Evolutionary conservation across 139 green algal genomes (phyloP).

Genomic region (Coelastrella sp.): DNA sequence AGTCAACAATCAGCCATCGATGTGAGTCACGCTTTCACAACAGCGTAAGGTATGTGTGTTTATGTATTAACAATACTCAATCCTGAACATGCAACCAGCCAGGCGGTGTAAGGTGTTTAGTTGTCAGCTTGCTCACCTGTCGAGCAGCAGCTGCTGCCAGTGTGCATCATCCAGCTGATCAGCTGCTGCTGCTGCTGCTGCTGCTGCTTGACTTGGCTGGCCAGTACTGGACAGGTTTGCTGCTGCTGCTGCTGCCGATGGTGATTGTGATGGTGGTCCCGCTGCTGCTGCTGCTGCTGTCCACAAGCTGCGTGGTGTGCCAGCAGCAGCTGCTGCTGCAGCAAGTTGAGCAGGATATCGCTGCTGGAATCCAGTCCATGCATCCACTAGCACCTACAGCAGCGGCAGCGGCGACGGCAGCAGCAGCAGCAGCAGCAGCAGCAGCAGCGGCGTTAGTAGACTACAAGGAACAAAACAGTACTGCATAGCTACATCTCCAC

Average conservation of each 20-base stretch:
- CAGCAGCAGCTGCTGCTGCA: conserved; percentile 18
- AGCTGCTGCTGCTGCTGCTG: conserved; percentile 10
- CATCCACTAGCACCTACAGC: conserved; percentile 9
- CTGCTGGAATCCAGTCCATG: conserved; percentile 1
- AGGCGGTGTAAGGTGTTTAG: no score
- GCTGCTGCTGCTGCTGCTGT: conserved; percentile 32
- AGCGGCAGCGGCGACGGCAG: neutral
- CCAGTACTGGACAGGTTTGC: no score
- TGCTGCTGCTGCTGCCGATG: neutral
- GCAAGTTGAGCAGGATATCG: conserved; percentile 16
- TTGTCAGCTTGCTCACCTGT: neutral
- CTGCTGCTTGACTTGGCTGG: neutral
- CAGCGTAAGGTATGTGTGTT: no score
- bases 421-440: neutral
- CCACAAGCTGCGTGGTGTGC: neutral
- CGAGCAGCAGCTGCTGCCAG: conserved; percentile 24
- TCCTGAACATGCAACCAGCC: no score
- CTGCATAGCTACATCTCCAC: no score
- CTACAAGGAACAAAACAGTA: no score
- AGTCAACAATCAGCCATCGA: no score
- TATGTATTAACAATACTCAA: no score
- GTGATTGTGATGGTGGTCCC: neutral
- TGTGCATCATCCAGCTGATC: neutral
- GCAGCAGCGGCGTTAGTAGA: neutral
- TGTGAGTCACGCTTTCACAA: no score